Conservation (phyloP, 164 flowering plant species). For the Tetracentron sinense region DNA sequence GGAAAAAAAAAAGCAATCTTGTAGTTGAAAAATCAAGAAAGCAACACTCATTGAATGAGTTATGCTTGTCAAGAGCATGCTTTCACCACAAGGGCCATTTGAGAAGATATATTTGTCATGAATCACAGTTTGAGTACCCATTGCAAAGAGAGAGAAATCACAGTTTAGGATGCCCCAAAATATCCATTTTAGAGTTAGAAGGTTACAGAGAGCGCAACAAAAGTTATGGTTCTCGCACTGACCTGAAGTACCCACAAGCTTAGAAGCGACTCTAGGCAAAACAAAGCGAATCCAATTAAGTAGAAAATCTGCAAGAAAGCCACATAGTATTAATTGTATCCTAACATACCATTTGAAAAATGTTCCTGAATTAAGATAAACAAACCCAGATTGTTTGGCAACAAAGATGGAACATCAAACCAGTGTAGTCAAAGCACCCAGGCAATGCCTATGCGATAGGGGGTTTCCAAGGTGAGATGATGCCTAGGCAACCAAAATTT, state of each 20-base stretch:
- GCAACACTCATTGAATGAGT: background rate
- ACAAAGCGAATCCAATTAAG: constrained; percentile 76
- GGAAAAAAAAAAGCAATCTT: background rate
- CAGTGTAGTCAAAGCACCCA: too few relatives aligned
- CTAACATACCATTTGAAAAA: background rate
- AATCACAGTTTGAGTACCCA: background rate
- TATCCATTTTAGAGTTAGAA: background rate
- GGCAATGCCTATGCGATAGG: too few relatives aligned
- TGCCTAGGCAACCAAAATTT: too few relatives aligned
- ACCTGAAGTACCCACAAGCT: constrained; percentile 98
- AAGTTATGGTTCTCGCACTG: constrained; percentile 4
- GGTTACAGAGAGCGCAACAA: background rate
- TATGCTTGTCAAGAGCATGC: too few relatives aligned
- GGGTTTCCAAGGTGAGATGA: too few relatives aligned
- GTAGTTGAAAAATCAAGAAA: background rate
- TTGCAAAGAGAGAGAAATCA: too few relatives aligned
- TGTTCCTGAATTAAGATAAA: too few relatives aligned
- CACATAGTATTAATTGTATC: constrained; percentile 3
- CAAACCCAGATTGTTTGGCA: background rate
- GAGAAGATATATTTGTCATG: background rate
- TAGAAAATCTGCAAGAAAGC: constrained; percentile 69
- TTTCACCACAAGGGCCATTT: background rate
- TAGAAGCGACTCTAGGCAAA: constrained; percentile 79
- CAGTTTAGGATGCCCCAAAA: too few relatives aligned
- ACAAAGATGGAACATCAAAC: background rate